Conservation (phyloP, 345 rosid genomes). For the Eutrema japonicum region DNA sequence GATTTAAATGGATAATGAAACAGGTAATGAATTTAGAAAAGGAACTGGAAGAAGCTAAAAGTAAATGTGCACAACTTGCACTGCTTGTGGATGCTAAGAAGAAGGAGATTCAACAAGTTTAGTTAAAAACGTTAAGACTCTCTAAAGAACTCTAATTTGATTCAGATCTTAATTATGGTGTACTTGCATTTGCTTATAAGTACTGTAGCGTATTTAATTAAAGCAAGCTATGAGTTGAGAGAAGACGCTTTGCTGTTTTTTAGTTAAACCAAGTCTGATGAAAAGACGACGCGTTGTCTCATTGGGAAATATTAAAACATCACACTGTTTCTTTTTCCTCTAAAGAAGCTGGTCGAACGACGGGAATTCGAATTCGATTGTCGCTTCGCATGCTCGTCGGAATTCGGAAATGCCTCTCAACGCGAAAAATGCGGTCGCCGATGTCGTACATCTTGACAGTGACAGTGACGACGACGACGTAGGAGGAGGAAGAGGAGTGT, state of each 20-base stretch:
- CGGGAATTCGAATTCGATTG: not conserved
- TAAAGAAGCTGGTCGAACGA: not conserved
- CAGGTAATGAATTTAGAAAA: constrained; percentile 58
- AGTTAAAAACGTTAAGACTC: not conserved
- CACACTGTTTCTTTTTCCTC: not conserved
- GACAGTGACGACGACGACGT: constrained; percentile 60
- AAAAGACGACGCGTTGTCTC: constrained; percentile 1
- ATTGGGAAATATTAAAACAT: not conserved
- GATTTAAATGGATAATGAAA: constrained; percentile 19
- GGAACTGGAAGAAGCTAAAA: constrained; percentile 61
- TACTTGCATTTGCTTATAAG: not conserved
- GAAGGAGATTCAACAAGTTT: constrained; percentile 44
- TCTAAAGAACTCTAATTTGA: not conserved
- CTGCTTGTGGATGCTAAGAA: constrained; percentile 52
- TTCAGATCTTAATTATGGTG: not conserved
- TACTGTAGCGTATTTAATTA: not conserved
- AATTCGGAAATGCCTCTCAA: constrained; percentile 46
- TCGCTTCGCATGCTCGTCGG: not conserved
- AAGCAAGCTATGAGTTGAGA: not conserved
- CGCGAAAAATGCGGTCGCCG: constrained; percentile 20
- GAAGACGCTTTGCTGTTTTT: constrained; percentile 1
- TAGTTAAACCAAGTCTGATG: not conserved
- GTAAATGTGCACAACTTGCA: constrained; percentile 59
- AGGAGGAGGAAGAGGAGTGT: constrained; percentile 3
- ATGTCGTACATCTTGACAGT: constrained; percentile 48